phyloP scores from a whole-genome alignment of 371 early-diverging fungal genomes.

The Capillidium rhysosporum region DNA sequence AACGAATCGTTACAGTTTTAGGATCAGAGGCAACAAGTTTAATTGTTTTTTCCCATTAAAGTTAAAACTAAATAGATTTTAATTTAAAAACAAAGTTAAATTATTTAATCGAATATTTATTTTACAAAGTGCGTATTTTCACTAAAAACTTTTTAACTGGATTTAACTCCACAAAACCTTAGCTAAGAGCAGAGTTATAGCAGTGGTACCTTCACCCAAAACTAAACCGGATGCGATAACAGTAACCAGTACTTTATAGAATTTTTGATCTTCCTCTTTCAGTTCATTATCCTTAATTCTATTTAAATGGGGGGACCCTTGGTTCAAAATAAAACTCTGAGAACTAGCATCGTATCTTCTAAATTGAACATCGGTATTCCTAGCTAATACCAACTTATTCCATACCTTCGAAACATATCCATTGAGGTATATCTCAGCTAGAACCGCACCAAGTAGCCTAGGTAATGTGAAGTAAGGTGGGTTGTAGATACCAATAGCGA shows the following conservation, averaged over 20 bases:
- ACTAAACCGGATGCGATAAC: constrained; percentile 62
- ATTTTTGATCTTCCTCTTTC: neutral
- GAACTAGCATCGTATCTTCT: neutral
- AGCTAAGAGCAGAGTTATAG: constrained; percentile 27
- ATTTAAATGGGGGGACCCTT: constrained; percentile 2
- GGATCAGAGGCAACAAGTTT: no score
- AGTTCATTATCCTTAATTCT: no score
- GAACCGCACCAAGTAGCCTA: constrained; percentile 43
- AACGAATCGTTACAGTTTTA: no score
- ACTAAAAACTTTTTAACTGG: no score
- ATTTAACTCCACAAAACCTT: constrained; percentile 5
- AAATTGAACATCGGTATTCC: neutral
- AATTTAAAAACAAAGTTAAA: no score
- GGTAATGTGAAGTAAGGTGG: constrained; percentile 59
- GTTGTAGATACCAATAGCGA: constrained; percentile 72
- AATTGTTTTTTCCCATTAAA: no score
- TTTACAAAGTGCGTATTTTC: no score
- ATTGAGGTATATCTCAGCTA: constrained; percentile 7
- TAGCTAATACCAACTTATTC: neutral
- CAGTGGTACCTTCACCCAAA: constrained; percentile 59
- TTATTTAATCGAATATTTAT: no score
- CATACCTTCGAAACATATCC: neutral
- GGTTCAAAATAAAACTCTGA: neutral
- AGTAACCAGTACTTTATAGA: constrained; percentile 28
- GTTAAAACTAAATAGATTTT: no score